Percentiles rank a stretch among this genome's conserved stretches.
Conservation (phyloP, 306 rosid genomes). For the Pueraria montana region DNA sequence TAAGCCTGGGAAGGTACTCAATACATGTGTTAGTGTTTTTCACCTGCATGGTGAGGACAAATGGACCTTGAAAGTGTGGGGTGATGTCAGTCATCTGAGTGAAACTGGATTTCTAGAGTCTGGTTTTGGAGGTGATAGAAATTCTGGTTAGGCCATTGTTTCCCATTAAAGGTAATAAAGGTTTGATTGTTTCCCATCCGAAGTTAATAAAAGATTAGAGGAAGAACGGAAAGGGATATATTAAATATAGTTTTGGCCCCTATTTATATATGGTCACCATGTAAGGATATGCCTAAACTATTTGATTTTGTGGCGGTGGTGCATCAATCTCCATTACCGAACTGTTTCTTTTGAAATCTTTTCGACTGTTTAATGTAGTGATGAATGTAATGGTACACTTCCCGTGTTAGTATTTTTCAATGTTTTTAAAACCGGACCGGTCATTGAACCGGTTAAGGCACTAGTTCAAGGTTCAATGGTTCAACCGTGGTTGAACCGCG, state of each 20-base stretch:
- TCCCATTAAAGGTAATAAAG: conserved; percentile 25
- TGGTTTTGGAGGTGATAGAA: conserved; percentile 87
- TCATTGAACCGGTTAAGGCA: no score
- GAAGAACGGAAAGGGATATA: conserved; percentile 2
- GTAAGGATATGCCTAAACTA: conserved; percentile 12
- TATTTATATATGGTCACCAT: conserved; percentile 1
- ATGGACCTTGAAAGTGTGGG: conserved; percentile 75
- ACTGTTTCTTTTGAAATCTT: not conserved
- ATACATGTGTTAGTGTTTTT: conserved; percentile 76
- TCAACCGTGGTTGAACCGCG: no score
- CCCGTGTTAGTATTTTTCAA: no score
- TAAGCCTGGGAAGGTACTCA: conserved; percentile 63
- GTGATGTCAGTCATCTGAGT: conserved; percentile 83
- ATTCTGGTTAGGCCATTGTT: conserved; percentile 73
- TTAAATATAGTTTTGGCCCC: conserved; percentile 18
- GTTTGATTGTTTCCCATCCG: conserved; percentile 40
- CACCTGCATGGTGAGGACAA: conserved; percentile 68
- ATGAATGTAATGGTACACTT: conserved; percentile 12
- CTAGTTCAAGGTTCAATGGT: no score
- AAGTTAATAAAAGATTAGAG: conserved; percentile 20
- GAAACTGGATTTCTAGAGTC: conserved; percentile 69
- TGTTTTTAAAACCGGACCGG: no score
- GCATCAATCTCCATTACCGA: conserved; percentile 8
- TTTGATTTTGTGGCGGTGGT: not conserved
- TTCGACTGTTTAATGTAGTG: conserved; percentile 14